A percentile compares a stretch with the other conserved stretches of the same genome.
Evolutionary conservation across 2,329 filamentous ascomycete genomes (phyloP).

Genomic region (Stylonectria norvegica): DNA sequence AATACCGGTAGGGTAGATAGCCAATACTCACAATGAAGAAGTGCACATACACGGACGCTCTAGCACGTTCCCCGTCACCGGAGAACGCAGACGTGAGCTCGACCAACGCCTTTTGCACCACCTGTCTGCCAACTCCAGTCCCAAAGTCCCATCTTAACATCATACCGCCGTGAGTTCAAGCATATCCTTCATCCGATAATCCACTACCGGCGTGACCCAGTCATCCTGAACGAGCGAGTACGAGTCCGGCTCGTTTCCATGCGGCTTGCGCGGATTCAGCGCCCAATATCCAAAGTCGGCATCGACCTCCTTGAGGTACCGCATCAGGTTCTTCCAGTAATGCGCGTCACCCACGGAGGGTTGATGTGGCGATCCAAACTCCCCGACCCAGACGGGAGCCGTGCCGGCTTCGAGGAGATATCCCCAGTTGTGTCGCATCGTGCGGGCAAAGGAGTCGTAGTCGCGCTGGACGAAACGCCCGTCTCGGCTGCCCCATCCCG

Average conservation of each 20-base stretch:
- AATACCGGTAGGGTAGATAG: too few relatives aligned
- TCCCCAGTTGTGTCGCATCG: conserved; percentile 65
- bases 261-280: conserved; percentile 62
- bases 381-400: conserved; percentile 64
- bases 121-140: too few relatives aligned
- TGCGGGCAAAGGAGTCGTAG: conserved; percentile 59
- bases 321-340: conserved; percentile 64
- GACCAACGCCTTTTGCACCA: too few relatives aligned
- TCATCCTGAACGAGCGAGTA: conserved; percentile 62
- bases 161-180: conserved; percentile 45
- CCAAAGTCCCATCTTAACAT: background rate
- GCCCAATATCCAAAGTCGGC: conserved; percentile 71
- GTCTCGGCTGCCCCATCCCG: conserved; percentile 61
- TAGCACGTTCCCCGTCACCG: too few relatives aligned
- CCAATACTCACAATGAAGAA: too few relatives aligned
- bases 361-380: conserved; percentile 57
- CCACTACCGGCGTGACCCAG: conserved; percentile 60
- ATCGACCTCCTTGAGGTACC: conserved; percentile 54
- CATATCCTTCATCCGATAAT: conserved; percentile 63
- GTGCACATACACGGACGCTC: too few relatives aligned
- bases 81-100: too few relatives aligned
- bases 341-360: conserved; percentile 56
- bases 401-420: conserved; percentile 50
- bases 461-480: conserved; percentile 58
- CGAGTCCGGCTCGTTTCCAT: conserved; percentile 53